A percentile compares a stretch with the other conserved stretches of the same genome.
These are phyloP conservation scores for Torulaspora indica DNA, from an alignment of 805 yeast genomes.

Conservation along the genomic window DNA sequence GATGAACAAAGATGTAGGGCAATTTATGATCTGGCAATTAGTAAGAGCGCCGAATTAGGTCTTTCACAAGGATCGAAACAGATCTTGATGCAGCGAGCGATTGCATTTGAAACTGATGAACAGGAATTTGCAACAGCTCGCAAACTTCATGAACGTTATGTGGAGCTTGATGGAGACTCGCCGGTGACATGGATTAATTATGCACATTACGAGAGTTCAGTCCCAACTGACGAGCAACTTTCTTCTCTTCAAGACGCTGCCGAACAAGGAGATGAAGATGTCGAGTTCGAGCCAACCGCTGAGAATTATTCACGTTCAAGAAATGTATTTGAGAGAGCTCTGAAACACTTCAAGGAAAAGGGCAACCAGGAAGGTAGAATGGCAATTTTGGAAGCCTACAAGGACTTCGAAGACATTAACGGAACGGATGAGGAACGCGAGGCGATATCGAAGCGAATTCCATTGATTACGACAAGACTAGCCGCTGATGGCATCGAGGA, in stretches of 20 bases:
- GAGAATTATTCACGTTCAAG: conserved; percentile 52
- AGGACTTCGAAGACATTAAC: conserved; percentile 57
- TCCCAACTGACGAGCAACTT: conserved; percentile 47
- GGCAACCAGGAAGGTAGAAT: conserved; percentile 44
- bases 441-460: conserved; percentile 45
- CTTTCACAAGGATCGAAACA: conserved; percentile 13
- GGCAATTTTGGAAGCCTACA: conserved; percentile 55
- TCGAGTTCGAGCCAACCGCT: conserved; percentile 48
- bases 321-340: conserved; percentile 51
- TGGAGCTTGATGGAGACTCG: conserved; percentile 34
- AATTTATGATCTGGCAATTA: conserved; percentile 50
- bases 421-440: conserved; percentile 45
- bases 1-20: conserved; percentile 67
- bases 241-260: conserved; percentile 23
- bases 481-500: conserved; percentile 44
- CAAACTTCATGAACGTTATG: conserved; percentile 41
- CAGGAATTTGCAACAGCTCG: conserved; percentile 56
- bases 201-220: conserved; percentile 67
- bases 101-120: conserved; percentile 59
- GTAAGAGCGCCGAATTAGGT: conserved; percentile 22
- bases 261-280: conserved; percentile 43
- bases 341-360: conserved; percentile 40
- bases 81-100: conserved; percentile 39
- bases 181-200: conserved; percentile 54
- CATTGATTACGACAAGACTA: conserved; percentile 43